Conservation (phyloP, 2,329 filamentous ascomycete genomes). For the Penicillium sp. region DNA sequence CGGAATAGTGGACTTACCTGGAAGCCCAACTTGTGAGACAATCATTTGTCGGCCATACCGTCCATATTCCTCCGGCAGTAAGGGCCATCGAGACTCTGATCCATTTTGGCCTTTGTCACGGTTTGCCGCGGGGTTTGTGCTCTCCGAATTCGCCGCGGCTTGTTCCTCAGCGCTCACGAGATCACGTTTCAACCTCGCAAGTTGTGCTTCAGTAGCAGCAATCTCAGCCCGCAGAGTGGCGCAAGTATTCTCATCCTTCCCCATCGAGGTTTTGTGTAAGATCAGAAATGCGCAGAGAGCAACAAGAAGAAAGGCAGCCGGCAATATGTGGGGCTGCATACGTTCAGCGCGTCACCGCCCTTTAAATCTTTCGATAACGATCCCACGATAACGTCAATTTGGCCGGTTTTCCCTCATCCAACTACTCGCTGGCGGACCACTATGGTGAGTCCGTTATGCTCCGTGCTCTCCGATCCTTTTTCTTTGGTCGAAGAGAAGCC, state of each 20-base stretch:
- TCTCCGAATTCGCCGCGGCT: conserved; percentile 16
- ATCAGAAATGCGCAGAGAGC: not conserved
- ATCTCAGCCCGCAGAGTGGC: conserved; percentile 39
- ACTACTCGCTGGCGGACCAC: not conserved
- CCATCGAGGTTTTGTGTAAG: conserved; percentile 7
- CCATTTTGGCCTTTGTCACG: not conserved
- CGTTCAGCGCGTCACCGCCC: not conserved
- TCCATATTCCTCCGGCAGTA: conserved; percentile 72
- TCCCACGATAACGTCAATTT: not conserved
- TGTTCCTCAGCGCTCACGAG: conserved; percentile 34
- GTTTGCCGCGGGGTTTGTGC: conserved; percentile 1
- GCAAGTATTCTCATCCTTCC: conserved; percentile 26
- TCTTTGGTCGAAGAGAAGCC: conserved; percentile 19
- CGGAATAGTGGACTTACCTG: conserved; percentile 54
- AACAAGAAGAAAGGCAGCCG: not conserved
- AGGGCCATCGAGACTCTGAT: conserved; percentile 60
- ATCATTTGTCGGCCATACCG: conserved; percentile 92
- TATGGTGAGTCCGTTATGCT: conserved; percentile 22
- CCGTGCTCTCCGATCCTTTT: conserved; percentile 24
- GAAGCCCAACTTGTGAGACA: conserved; percentile 74
- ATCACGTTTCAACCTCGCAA: conserved; percentile 36
- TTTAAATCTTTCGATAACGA: not conserved
- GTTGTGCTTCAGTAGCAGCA: conserved; percentile 36
- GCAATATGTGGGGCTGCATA: not conserved
- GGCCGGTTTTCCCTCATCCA: not conserved